Base-by-base conservation (phyloP, 2,329 filamentous ascomycete genomes). In the Fusarium oxysporum region DNA sequence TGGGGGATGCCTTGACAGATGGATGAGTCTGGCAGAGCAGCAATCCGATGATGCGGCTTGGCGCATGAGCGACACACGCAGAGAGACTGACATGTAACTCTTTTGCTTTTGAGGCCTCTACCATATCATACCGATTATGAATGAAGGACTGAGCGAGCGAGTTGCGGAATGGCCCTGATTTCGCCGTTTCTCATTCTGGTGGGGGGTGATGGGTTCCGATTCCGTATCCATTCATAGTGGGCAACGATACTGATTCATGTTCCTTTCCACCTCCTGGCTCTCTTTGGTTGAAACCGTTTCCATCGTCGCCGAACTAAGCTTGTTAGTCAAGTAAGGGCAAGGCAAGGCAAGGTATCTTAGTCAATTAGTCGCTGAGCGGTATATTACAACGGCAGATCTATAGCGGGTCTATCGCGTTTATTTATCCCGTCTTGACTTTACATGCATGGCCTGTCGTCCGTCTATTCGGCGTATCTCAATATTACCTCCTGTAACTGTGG, bases 41-140 rank as follows among this genome's bases (percentile, higher is more conserved):
- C 54, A 63, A 66, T 50, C 53, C 60, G 55, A 63, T 72, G 64
- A 70, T 68, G 70, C 61, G 64, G 57, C 64, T 75, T 75, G 67
- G 70, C 64, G 67, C 72, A 75, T 71, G 68, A 71, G 62, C 41
- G 58, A 54, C 43, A 57, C 62, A 61, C 56, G 45, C 25, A 53
- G 59, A 63, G 50, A 71, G 37, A 11, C 16, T 28, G 21, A 21
- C 51, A 25, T 50, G 33, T 17, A 23, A 25, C 28, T 54, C 33
- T 5, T 16, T 43, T 33, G 25, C n/a, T 43, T 38, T 66, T 59
- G 56, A 56, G 62, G 50, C 61, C 57, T 73, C 45, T 64, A 40
- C 58, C 48, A 50, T n/a, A 32, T 51, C 59, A 37, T 53, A 51
- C 43, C 25, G 33, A 50, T 40, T 16, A 51, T 25, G 37, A 19